phyloP scores from a whole-genome alignment of 257 asterid genomes.

The Asclepias syriaca region DNA sequence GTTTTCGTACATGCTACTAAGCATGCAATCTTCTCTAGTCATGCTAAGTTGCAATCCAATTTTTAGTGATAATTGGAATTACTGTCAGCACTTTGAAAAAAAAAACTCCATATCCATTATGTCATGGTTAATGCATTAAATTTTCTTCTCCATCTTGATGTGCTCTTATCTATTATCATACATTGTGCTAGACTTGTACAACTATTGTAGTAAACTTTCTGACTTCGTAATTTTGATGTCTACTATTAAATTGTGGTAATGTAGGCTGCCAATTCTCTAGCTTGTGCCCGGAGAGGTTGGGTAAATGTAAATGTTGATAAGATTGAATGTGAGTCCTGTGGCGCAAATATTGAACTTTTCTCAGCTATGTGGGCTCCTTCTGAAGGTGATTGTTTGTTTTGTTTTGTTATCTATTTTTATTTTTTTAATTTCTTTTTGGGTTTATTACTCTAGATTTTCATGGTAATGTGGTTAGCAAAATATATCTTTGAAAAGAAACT shows the following conservation, averaged over 20 bases:
- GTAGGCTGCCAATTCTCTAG: constrained; percentile 85
- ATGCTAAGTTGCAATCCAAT: background rate
- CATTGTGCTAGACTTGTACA: background rate
- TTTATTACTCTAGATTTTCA: background rate
- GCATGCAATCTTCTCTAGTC: background rate
- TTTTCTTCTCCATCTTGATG: background rate
- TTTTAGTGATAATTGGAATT: background rate
- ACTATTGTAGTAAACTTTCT: constrained; percentile 17
- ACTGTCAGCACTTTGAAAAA: background rate
- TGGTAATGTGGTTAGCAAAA: background rate
- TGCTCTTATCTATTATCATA: background rate
- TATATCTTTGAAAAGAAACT: background rate
- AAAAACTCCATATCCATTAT: background rate
- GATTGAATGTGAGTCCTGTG: constrained; percentile 95
- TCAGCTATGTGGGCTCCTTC: constrained; percentile 61
- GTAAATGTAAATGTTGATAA: constrained; percentile 77
- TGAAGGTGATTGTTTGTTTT: constrained; percentile 60
- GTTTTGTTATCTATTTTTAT: constrained; percentile 16
- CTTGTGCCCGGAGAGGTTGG: constrained; percentile 99
- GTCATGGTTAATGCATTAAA: background rate
- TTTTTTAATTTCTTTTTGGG: too few species aligned
- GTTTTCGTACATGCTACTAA: background rate
- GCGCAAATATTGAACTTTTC: constrained; percentile 61
- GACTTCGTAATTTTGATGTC: background rate
- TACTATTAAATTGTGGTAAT: constrained; percentile 15